Percentiles rank a stretch among this genome's conserved stretches.
phyloP scores from a whole-genome alignment of 768 basidiomycete species.

The Flagelloscypha sp. region DNA sequence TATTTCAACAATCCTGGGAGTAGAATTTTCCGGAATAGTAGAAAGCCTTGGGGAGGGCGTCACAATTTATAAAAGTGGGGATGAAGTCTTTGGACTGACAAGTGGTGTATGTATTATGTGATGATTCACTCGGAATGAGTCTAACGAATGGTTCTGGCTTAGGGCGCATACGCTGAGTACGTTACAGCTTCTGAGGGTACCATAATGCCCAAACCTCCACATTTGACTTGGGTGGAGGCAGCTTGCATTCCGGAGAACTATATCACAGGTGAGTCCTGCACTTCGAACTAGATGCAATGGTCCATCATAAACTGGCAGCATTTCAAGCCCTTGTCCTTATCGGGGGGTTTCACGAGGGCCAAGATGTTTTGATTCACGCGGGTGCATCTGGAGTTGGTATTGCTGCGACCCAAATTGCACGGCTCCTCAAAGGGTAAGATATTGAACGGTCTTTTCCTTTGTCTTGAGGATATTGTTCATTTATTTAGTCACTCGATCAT shows the following conservation, averaged over 20 bases:
- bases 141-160: slow-evolving; percentile 1
- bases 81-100: slow-evolving; percentile 74
- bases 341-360: slow-evolving; percentile 58
- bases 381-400: slow-evolving; percentile 88
- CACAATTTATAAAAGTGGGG: slow-evolving; percentile 48
- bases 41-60: slow-evolving; percentile 43
- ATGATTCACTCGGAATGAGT: too few relatives aligned
- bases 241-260: slow-evolving; percentile 86
- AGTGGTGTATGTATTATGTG: slow-evolving; percentile 58
- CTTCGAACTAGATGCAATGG: too few relatives aligned
- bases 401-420: slow-evolving; percentile 81
- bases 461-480: slow-evolving; percentile 2
- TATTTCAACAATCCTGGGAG: slow-evolving; percentile 68
- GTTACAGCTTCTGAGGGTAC: slow-evolving; percentile 59
- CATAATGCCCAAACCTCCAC: slow-evolving; percentile 63
- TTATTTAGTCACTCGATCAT: slow-evolving; percentile 54
- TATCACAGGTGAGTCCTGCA: slow-evolving; percentile 56
- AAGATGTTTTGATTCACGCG: slow-evolving; percentile 82
- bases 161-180: slow-evolving; percentile 92
- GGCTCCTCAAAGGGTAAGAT: slow-evolving; percentile 61
- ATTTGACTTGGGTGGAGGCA: slow-evolving; percentile 76
- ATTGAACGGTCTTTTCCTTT: slow-evolving; percentile 1
- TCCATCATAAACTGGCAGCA: slow-evolving; percentile 37
- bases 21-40: slow-evolving; percentile 76
- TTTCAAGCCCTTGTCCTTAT: slow-evolving; percentile 59